Evolutionary conservation across 352 stramenopile species (phyloP).

Genomic region (Globisporangium nodosum): DNA sequence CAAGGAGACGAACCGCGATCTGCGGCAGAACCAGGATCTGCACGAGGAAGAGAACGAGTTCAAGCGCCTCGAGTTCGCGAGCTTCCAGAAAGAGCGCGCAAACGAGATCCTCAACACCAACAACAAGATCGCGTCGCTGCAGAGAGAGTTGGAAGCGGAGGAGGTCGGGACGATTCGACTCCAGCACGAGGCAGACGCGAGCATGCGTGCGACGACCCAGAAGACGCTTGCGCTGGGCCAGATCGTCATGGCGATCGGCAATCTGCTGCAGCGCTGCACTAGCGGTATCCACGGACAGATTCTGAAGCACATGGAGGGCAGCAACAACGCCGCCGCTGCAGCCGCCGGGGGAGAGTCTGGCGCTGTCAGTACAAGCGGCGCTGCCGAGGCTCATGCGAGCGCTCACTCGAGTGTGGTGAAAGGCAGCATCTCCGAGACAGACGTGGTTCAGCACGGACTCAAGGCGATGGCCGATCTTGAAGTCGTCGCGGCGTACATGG

Average conservation of each 20-base stretch:
- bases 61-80: slow-evolving; percentile 75
- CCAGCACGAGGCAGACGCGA: slow-evolving; percentile 87
- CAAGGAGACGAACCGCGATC: slow-evolving; percentile 86
- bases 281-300: slow-evolving; percentile 84
- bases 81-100: slow-evolving; percentile 84
- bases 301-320: slow-evolving; percentile 82
- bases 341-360: slow-evolving; percentile 9
- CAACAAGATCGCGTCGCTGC: slow-evolving; percentile 86
- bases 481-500: slow-evolving; percentile 91
- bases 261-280: slow-evolving; percentile 77
- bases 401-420: slow-evolving; percentile 7
- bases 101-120: slow-evolving; percentile 93
- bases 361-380: not conserved
- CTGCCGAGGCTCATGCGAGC: not conserved
- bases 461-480: slow-evolving; percentile 89
- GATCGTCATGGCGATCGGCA: slow-evolving; percentile 86
- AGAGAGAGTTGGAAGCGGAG: slow-evolving; percentile 69
- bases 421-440: slow-evolving; percentile 62
- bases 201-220: slow-evolving; percentile 83
- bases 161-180: slow-evolving; percentile 67
- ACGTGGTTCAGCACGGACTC: slow-evolving; percentile 82
- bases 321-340: slow-evolving; percentile 21
- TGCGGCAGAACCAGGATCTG: slow-evolving; percentile 61
- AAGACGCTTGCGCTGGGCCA: slow-evolving; percentile 89
- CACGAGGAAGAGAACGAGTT: slow-evolving; percentile 86